Base-by-base conservation (phyloP, 2,329 filamentous ascomycete genomes). In the Aspergillus sclerotialis region DNA sequence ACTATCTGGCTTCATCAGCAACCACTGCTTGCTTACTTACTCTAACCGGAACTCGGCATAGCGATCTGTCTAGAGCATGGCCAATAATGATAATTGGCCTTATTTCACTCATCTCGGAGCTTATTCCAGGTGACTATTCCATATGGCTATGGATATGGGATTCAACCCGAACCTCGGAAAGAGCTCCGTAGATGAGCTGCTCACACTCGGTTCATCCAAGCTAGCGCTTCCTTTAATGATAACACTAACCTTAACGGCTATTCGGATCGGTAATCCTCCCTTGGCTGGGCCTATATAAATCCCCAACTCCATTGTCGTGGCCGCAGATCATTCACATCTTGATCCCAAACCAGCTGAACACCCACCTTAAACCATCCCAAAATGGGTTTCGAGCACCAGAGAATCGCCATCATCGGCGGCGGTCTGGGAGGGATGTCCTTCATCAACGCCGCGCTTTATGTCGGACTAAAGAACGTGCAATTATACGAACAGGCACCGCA, bases 401-500 rank as follows among this genome's bases (percentile, higher is more conserved):
- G 45, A 28, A 42, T 61, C 25, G 56, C 51, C 39, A 47, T 62
- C 33, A 35, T 62, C 23, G 58, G 59, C 33, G 58, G 59, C 18
- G 58, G 58, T 14, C 50, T 62, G 10, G 58, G 55, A 16, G 60
- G 61, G 19, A 50, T 65, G 43, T 48, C 57, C 4, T 44, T 62
- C 30, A 61, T 58, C 28, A 57, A 56, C 25, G 58, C 58, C 12
- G 19, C 19, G 6, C 47, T 62, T 2, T 50, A 63, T 23, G 42
- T 48, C 35, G 52, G 52, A 4, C 43, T 55, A 15, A 50, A 50
- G 26, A 49, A 58, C 5, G 43, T 60, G 10, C 51, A 52, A 14
- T 45, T 61, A 17, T 62, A 62, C 42, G 60, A 64, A 30, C 56
- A 60, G 42, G 58, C 60, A 3, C 34, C 44, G 1, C 50, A 60